Evolutionary conservation across 2,329 filamentous ascomycete genomes (phyloP), one percentile per base, ranked within the genome.

Genomic region (Lachnellula willkommii): DNA sequence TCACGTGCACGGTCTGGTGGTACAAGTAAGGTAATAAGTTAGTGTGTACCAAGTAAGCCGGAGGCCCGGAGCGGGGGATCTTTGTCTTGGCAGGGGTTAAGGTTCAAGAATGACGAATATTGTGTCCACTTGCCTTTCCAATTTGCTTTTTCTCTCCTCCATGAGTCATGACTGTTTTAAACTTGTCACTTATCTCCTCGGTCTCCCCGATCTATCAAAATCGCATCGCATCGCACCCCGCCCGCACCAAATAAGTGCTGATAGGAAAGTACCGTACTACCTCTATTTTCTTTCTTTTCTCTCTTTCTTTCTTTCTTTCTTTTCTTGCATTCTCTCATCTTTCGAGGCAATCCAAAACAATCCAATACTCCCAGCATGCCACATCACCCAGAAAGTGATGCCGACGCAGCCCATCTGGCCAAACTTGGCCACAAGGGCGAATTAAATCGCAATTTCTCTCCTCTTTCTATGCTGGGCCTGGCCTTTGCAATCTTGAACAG

Each of bases 401-500:
- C 54, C 12, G 65, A 67, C 60, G 63, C 60, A 20, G 75, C 71
- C 50, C 75, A 78, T 57, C 69, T 82, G 64, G 78, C 78, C n/a
- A 72, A 75, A 40, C 68, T 85, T 61, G 83, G 83, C 55, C 61
- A 67, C 51, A 60, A 59, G 47, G 54, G 56, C 36, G 79, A 84
- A 67, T 72, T 83, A 60, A 80, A 80, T 62, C 76, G 81, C 5
- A 77, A 74, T 24, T 83, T 83, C 63, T 75, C 77, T 7, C 66
- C 81, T 7, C 63, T 83, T 37, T 78, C 79, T 43, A 83, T 84
- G 78, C 72, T 84, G 15, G 80, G 79, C 1, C 81, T 83, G 66
- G 77, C 75, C 52, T 83, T 84, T 68, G 77, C 75, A 50, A 79
- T 83, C 47, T 75, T 83, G 40, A 82, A 80, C 39, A 78, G 72